Evolutionary conservation across 2,329 filamentous ascomycete species (phyloP), one percentile per base, ranked within the genome.

Genomic region (Monilinia fructigena): DNA sequence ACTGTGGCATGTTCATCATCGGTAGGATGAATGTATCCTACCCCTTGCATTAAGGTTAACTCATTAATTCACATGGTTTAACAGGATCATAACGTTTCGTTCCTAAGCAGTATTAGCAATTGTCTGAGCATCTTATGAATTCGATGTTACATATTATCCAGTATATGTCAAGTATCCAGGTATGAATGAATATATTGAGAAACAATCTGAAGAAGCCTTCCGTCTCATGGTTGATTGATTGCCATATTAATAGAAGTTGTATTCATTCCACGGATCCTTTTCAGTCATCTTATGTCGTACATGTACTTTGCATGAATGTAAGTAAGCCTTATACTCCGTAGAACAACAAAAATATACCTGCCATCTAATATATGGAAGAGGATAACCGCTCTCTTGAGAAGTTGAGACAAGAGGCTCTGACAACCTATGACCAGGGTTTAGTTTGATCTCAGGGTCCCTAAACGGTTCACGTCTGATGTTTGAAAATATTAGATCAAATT

Each of bases 151-250:
- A 23, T 23, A 23, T 23, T 23, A 23, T 35, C 31, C 31, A 35
- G 31, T 8, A 35, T 5, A 56, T 1, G 54, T 18, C 23, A 20
- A 20, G 16, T 20, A n/a, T 16, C 14, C 8, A 31, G 10, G 40
- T 42, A 31, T 4, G 8, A 16, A 14, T 16, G 40, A 16, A 42
- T 35, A 14, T 20, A 47, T 48, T 31, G 2, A 52, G 59, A 62
- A 52, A 53, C 12, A 3, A 38, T 53, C 16, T 23, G 31, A 40
- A 23, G 53, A 53, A 26, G 35, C 6, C 47, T 16, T 42, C 40
- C 23, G 48, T 63, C 48, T 63, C 60, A 63, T 42, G 14, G 23
- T 53, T 42, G 31, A 54, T 53, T 42, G 47, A 62, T 62, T 14
- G 5, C 28, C 31, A 26, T 16, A 53, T 62, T 53, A 16, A 6